These are phyloP conservation scores for Kuraishia borneana DNA, from an alignment of 805 yeast species.

Conservation along the genomic window DNA sequence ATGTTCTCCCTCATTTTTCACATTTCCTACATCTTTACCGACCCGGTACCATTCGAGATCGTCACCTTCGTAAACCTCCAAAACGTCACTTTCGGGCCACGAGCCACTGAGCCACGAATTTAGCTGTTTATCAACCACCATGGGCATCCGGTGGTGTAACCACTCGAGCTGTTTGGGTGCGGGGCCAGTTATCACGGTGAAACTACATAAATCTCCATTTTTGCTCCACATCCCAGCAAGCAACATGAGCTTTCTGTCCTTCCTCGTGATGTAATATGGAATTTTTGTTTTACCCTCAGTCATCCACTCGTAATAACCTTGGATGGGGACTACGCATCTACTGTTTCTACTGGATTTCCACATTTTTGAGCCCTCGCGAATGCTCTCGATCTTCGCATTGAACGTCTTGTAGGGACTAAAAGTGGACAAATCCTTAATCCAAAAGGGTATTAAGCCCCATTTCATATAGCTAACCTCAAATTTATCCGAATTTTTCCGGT, in stretches of 20 bases:
- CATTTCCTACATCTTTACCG: slow-evolving; percentile 52
- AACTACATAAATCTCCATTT: slow-evolving; percentile 26
- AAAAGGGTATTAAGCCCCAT: slow-evolving; percentile 72
- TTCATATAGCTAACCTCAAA: slow-evolving; percentile 41
- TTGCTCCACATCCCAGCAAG: slow-evolving; percentile 47
- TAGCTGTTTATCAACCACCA: slow-evolving; percentile 48
- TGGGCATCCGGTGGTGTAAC: slow-evolving; percentile 76
- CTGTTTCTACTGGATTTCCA: slow-evolving; percentile 45
- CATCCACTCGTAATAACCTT: slow-evolving; percentile 84
- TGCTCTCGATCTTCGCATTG: slow-evolving; percentile 64
- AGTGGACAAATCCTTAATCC: slow-evolving; percentile 32
- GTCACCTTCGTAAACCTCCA: slow-evolving; percentile 25
- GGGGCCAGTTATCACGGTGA: slow-evolving; percentile 63
- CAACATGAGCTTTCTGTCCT: slow-evolving; percentile 41
- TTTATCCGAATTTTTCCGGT: slow-evolving; percentile 2
- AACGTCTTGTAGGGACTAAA: slow-evolving; percentile 39
- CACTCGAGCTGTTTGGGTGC: slow-evolving; percentile 52
- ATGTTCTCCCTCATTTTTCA: slow-evolving; percentile 31
- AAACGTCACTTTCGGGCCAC: slow-evolving; percentile 22
- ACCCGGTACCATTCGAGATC: slow-evolving; percentile 47
- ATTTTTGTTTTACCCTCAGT: slow-evolving; percentile 24
- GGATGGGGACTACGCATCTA: slow-evolving; percentile 69
- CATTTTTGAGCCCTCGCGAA: slow-evolving; percentile 32
- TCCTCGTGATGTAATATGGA: slow-evolving; percentile 58
- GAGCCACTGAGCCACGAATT: slow-evolving; percentile 48